These are phyloP conservation scores for Xylaria sp. DNA, from an alignment of 2,329 filamentous ascomycete species.

Conservation along the genomic window DNA sequence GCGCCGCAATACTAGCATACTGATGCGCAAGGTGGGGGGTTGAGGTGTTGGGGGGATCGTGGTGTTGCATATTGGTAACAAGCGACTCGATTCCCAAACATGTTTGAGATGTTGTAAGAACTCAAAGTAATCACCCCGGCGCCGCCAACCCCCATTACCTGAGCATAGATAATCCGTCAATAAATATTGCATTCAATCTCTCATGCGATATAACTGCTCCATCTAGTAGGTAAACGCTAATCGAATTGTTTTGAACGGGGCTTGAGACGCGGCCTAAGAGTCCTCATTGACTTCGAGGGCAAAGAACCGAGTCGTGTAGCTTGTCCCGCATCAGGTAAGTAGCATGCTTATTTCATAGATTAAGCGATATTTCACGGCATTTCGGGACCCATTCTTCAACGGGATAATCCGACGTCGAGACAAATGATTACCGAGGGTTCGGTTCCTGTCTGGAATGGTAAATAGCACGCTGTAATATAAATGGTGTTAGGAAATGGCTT, in stretches of 20 bases:
- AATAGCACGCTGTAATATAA: slow-evolving; percentile 2
- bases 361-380: neutral
- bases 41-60: too few relatives aligned
- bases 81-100: slow-evolving; percentile 33
- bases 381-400: neutral
- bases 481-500: slow-evolving; percentile 1
- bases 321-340: neutral
- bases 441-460: neutral
- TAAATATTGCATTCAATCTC: neutral
- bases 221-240: too few relatives aligned
- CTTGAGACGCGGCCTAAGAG: neutral
- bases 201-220: neutral
- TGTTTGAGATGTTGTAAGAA: slow-evolving; percentile 37
- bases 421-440: neutral
- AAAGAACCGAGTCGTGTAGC: neutral
- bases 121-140: slow-evolving; percentile 19
- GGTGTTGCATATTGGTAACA: slow-evolving; percentile 26
- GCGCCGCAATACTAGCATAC: slow-evolving; percentile 5
- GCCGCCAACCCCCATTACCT: neutral
- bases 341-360: slow-evolving; percentile 12
- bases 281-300: neutral
- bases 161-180: neutral
- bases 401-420: neutral
- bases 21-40: slow-evolving; percentile 3
- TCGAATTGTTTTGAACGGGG: neutral